Evolutionary conservation across 2,329 filamentous ascomycete genomes (phyloP), one percentile per base, ranked within the genome.

Genomic region (Colletotrichum filicis): DNA sequence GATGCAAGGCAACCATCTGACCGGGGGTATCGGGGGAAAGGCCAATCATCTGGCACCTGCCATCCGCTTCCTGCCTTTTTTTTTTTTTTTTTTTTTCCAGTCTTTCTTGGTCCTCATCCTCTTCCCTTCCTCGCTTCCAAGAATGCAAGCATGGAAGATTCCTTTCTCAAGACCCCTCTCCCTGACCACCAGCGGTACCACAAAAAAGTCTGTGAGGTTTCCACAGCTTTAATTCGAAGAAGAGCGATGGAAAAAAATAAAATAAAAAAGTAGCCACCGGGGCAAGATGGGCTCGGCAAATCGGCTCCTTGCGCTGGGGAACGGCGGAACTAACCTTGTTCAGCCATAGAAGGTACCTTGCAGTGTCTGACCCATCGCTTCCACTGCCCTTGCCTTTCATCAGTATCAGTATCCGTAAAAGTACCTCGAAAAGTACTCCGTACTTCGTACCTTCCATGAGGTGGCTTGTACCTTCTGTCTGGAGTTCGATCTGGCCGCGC

Each of bases 31-130:
- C 37, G 37, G 37, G 37, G 1, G 12, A 28, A 35, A 16, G 55
- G 28, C 70, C 70, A 73, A 70, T 73, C 55, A 70, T 8, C 22
- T 16, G 46, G 22, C 42, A 49, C 24, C 28, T 56, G 32, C 65
- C 30, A 35, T 60, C 66, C 49, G 66, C 70, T 69, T 69, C 66
- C 37, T 73, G 59, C 46, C 57, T 55, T 55, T 68, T n/a, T 16
- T 5, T 42, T 55, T 28, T 62, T 35, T 55, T 55, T 55, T 55
- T 68, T n/a, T 42, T 4, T 37, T 9, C 26, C 26, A 26, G 0
- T 62, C n/a, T 16, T 24, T 16, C 55, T 49, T 55, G 46, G 30
- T 32, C 30, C 30, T 32, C 30, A 32, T 11, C 9, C 52, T 22
- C 11, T 55, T 14, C 12, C 22, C 8, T 57, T 16, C 16, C 14